Percentiles rank a stretch among this genome's conserved stretches.
phyloP scores from a whole-genome alignment of 2,329 filamentous ascomycete genomes.

The Ceratocystiopsis sp. region DNA sequence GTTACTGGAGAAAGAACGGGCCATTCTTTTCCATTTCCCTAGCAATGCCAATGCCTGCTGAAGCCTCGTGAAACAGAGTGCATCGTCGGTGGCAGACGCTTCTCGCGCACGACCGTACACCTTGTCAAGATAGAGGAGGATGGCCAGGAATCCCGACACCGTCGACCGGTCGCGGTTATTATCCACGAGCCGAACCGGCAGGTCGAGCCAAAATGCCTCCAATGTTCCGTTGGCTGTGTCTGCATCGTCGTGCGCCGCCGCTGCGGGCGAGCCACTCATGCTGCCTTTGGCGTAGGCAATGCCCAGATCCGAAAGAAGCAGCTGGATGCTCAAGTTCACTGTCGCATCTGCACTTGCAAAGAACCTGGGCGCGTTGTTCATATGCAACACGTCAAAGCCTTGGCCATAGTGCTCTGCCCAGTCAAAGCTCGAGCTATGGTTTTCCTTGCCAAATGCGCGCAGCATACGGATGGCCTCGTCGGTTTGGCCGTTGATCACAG shows the following conservation, averaged over 20 bases:
- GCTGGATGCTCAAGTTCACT: conserved; percentile 29
- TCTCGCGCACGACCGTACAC: conserved; percentile 23
- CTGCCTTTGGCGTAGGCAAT: conserved; percentile 30
- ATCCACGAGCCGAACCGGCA: conserved; percentile 34
- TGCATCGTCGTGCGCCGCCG: no score
- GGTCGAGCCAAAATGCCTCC: conserved; percentile 2
- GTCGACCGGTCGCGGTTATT: conserved; percentile 30
- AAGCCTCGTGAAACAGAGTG: conserved; percentile 21
- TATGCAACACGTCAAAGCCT: conserved; percentile 73
- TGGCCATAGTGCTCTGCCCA: conserved; percentile 61
- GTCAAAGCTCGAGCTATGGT: conserved; percentile 52
- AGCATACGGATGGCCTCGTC: conserved; percentile 52
- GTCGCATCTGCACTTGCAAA: conserved; percentile 30
- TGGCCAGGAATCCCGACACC: conserved; percentile 31
- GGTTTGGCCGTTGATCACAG: conserved; percentile 53
- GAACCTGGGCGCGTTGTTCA: conserved; percentile 32
- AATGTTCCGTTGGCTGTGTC: no score
- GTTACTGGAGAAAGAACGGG: not conserved
- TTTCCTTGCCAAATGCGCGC: conserved; percentile 69
- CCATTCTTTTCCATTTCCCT: conserved; percentile 17
- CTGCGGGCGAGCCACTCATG: conserved; percentile 14
- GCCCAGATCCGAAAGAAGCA: conserved; percentile 32
- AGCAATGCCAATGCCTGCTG: conserved; percentile 23
- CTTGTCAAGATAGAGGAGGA: conserved; percentile 45
- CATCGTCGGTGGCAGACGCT: no score